These are phyloP conservation scores for Sporisorium scitamineum DNA, from an alignment of 1,284 basidiomycete genomes.

Conservation along the genomic window DNA sequence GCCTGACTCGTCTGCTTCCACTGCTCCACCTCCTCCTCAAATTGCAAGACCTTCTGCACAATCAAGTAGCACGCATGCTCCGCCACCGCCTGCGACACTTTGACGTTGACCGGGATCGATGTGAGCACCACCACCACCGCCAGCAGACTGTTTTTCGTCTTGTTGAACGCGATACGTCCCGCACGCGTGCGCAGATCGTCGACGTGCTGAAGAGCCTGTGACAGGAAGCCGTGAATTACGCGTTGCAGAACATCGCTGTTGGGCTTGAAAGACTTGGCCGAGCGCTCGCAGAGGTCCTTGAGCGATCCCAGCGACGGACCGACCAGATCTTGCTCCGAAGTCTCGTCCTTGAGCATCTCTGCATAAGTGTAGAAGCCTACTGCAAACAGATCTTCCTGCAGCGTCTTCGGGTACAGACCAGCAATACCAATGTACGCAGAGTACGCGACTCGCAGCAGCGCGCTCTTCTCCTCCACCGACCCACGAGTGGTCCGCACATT, in stretches of 20 bases:
- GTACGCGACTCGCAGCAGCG: constrained; percentile 79
- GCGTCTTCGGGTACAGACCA: constrained; percentile 74
- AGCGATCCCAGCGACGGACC: constrained; percentile 56
- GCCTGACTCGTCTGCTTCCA: constrained; percentile 21
- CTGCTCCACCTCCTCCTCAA: constrained; percentile 73
- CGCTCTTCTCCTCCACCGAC: constrained; percentile 70
- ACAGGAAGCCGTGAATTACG: constrained; percentile 85
- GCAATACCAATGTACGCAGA: constrained; percentile 77
- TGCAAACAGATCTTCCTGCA: constrained; percentile 80
- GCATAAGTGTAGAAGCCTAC: constrained; percentile 84
- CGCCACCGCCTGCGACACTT: constrained; percentile 80
- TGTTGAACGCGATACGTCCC: constrained; percentile 81
- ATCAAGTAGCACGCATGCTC: constrained; percentile 88
- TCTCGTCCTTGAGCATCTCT: constrained; percentile 72
- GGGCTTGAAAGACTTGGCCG: constrained; percentile 57
- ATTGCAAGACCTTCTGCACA: constrained; percentile 78
- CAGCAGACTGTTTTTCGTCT: constrained; percentile 90
- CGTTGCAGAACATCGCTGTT: constrained; percentile 69
- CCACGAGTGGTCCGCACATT: constrained; percentile 74
- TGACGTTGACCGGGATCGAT: constrained; percentile 77
- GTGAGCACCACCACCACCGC: constrained; percentile 88
- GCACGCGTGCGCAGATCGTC: constrained; percentile 81
- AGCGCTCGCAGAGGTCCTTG: constrained; percentile 57
- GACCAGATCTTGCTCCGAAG: constrained; percentile 54
- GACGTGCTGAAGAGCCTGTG: constrained; percentile 84